Conservation (phyloP, 2,329 filamentous ascomycete genomes). For the Fusarium nurragi region DNA sequence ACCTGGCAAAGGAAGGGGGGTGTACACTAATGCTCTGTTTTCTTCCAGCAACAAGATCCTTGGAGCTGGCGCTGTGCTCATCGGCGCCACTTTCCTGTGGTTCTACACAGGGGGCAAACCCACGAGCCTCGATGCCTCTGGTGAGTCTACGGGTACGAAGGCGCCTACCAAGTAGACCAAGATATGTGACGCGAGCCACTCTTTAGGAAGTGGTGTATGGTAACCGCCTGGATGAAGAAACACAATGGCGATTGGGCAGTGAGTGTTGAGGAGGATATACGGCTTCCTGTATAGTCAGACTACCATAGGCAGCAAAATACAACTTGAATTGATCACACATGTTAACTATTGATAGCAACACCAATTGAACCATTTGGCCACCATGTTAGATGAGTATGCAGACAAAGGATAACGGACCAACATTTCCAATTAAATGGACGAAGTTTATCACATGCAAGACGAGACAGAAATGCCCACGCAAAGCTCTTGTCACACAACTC, state of each 20-base stretch:
- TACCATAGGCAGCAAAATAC: neutral
- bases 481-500: neutral
- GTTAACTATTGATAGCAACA: no score
- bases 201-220: neutral
- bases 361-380: neutral
- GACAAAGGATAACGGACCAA: neutral
- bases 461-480: neutral
- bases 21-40: neutral
- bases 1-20: accelerated
- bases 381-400: no score
- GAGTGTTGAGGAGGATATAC: neutral
- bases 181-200: neutral
- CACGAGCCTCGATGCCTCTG: constrained; percentile 11
- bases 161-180: constrained; percentile 23
- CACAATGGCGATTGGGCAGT: neutral
- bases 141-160: constrained; percentile 11
- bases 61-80: constrained; percentile 23
- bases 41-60: constrained; percentile 30
- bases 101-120: constrained; percentile 35
- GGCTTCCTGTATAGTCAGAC: neutral
- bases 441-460: neutral
- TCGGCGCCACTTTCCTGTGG: constrained; percentile 25
- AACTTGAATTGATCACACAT: neutral
- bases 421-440: neutral
- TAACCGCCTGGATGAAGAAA: neutral